These are phyloP conservation scores for Cystobasidium onofrii DNA, from an alignment of 768 basidiomycete genomes.

Conservation along the genomic window DNA sequence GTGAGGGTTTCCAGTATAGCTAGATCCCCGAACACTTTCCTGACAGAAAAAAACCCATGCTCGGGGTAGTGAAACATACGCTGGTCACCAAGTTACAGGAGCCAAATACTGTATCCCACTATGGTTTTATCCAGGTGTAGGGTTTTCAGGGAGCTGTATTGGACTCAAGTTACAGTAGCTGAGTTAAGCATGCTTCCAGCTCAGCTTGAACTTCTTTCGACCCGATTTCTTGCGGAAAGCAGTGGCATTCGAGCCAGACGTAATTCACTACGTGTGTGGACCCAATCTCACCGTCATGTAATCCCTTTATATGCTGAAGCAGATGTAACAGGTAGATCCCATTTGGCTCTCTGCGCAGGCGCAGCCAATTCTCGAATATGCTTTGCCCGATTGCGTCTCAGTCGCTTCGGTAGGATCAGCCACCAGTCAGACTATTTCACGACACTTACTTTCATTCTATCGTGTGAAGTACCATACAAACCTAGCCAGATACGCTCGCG, in stretches of 20 bases:
- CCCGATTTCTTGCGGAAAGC: conserved; percentile 46
- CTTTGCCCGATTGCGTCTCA: conserved; percentile 4
- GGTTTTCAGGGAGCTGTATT: too few relatives aligned
- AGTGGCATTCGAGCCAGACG: conserved; percentile 46
- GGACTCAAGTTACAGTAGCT: too few relatives aligned
- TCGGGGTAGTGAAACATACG: conserved; percentile 44
- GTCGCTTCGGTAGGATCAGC: conserved; percentile 10
- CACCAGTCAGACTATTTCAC: not conserved
- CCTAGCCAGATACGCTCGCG: conserved; percentile 48
- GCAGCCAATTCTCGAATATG: conserved; percentile 42
- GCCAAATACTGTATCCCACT: conserved; percentile 47
- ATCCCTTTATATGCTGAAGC: not conserved
- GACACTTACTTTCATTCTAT: too few relatives aligned
- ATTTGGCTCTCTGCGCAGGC: conserved; percentile 51
- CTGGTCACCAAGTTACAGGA: conserved; percentile 48
- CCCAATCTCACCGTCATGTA: not conserved
- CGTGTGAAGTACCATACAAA: conserved; percentile 47
- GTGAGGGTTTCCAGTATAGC: too few relatives aligned
- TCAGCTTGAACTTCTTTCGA: conserved; percentile 49
- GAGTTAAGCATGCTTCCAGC: not conserved
- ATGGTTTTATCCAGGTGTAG: conserved; percentile 47
- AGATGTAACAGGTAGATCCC: conserved; percentile 45
- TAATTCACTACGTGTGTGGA: conserved; percentile 46
- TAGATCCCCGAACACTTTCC: too few relatives aligned
- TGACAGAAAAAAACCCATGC: too few relatives aligned